These are phyloP conservation scores for Rosa hybrid DNA, from an alignment of 331 rosid species.

Conservation along the genomic window DNA sequence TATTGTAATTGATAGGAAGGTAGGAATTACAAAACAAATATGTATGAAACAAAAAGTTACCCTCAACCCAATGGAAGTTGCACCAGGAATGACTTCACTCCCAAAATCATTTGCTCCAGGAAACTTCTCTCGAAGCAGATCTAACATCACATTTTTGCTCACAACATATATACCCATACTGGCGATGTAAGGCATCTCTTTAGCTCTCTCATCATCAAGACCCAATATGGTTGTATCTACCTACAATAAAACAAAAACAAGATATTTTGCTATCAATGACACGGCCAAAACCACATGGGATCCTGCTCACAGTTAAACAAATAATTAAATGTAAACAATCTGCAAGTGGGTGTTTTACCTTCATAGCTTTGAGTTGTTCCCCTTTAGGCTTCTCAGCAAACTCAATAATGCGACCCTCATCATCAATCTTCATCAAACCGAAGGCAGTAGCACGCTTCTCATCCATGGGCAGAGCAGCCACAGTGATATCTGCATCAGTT, in stretches of 20 bases:
- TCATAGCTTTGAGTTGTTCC: slow-evolving; percentile 94
- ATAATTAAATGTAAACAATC: background rate
- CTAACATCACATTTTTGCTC: slow-evolving; percentile 86
- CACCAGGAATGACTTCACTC: slow-evolving; percentile 99
- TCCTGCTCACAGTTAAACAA: background rate
- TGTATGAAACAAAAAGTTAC: slow-evolving; percentile 38
- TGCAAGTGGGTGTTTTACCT: slow-evolving; percentile 34
- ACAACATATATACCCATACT: slow-evolving; percentile 99
- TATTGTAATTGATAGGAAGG: background rate
- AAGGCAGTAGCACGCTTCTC: slow-evolving; percentile 96
- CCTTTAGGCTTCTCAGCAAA: slow-evolving; percentile 96
- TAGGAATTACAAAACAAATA: background rate
- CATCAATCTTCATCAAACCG: slow-evolving; percentile 96
- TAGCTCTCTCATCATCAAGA: slow-evolving; percentile 91
- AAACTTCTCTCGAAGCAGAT: slow-evolving; percentile 73
- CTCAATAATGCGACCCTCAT: slow-evolving; percentile 91
- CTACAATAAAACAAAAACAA: slow-evolving; percentile 38
- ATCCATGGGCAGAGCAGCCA: slow-evolving; percentile 98
- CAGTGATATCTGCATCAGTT: slow-evolving; percentile 93
- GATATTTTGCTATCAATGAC: background rate
- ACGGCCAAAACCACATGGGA: background rate
- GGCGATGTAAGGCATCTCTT: slow-evolving; percentile 95
- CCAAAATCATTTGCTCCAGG: slow-evolving; percentile 98
- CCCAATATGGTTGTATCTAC: slow-evolving; percentile 98
- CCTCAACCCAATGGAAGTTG: slow-evolving; percentile 88